A percentile compares a stretch with the other conserved stretches of the same genome.
These are phyloP conservation scores for Blastomyces percursus DNA, from an alignment of 2,329 filamentous ascomycete species.

Conservation along the genomic window DNA sequence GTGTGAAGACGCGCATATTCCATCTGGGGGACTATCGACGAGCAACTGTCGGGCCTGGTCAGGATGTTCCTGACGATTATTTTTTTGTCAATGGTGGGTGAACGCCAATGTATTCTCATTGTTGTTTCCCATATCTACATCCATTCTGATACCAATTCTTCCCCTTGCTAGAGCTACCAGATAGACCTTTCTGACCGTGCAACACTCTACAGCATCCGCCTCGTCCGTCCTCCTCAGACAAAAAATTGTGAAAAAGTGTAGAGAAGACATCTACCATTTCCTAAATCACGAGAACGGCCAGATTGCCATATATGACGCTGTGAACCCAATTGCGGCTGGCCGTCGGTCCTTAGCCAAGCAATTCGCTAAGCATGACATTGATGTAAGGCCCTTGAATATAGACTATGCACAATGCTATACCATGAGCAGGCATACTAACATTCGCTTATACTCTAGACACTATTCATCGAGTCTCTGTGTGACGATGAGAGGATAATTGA, in stretches of 20 bases:
- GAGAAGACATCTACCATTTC: slow-evolving; percentile 94
- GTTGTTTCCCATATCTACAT: background rate
- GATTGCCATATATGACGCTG: slow-evolving; percentile 96
- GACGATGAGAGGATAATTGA: slow-evolving; percentile 87
- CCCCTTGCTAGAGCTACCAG: background rate
- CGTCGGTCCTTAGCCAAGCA: slow-evolving; percentile 82
- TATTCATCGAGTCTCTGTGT: slow-evolving; percentile 94
- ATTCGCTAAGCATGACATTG: slow-evolving; percentile 93
- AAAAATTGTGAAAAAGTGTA: slow-evolving; percentile 94
- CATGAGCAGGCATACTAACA: background rate
- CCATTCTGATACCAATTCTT: background rate
- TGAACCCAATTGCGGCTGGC: slow-evolving; percentile 78
- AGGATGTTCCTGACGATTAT: slow-evolving; percentile 88
- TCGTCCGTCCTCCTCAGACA: slow-evolving; percentile 87
- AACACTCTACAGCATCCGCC: slow-evolving; percentile 50
- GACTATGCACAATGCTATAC: background rate
- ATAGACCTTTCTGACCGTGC: slow-evolving; percentile 14
- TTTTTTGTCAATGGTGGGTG: slow-evolving; percentile 73
- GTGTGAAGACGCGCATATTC: slow-evolving; percentile 96
- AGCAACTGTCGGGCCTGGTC: slow-evolving; percentile 72
- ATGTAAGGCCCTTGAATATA: slow-evolving; percentile 42
- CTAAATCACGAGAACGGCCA: slow-evolving; percentile 95
- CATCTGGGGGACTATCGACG: slow-evolving; percentile 93
- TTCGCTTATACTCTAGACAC: slow-evolving; percentile 49
- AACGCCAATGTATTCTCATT: background rate